phyloP scores from a whole-genome alignment of 2,329 filamentous ascomycete species.

The Phialemonium atrogriseum region DNA sequence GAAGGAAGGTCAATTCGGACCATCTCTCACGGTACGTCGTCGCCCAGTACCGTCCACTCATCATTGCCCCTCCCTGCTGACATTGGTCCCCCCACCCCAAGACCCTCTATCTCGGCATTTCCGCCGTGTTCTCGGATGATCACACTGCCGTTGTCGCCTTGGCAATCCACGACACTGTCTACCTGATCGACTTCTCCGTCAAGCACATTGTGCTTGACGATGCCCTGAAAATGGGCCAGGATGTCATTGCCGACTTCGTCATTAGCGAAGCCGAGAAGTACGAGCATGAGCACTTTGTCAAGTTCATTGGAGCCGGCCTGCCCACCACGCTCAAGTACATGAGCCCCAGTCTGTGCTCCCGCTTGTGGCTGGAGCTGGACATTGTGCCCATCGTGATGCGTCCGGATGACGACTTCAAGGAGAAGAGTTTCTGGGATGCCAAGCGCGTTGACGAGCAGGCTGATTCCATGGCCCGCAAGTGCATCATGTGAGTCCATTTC shows the following conservation, averaged over 20 bases:
- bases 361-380: conserved; percentile 69
- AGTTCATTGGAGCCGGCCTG: conserved; percentile 68
- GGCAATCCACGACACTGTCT: conserved; percentile 65
- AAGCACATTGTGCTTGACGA: conserved; percentile 43
- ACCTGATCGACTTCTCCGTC: conserved; percentile 65
- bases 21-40: conserved; percentile 34
- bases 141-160: conserved; percentile 52
- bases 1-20: conserved; percentile 33
- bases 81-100: conserved; percentile 15
- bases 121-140: conserved; percentile 42
- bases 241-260: conserved; percentile 51
- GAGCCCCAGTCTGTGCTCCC: conserved; percentile 58
- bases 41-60: neutral
- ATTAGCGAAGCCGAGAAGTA: conserved; percentile 50
- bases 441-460: conserved; percentile 71
- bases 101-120: conserved; percentile 56
- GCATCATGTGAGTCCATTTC: conserved; percentile 50
- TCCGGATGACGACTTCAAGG: conserved; percentile 34
- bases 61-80: neutral
- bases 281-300: conserved; percentile 57
- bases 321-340: conserved; percentile 49
- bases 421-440: conserved; percentile 37
- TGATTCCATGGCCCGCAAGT: conserved; percentile 74
- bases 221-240: conserved; percentile 27
- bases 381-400: conserved; percentile 62